phyloP scores from a whole-genome alignment of 2,329 filamentous ascomycete species.

The Geosmithia morbida region DNA sequence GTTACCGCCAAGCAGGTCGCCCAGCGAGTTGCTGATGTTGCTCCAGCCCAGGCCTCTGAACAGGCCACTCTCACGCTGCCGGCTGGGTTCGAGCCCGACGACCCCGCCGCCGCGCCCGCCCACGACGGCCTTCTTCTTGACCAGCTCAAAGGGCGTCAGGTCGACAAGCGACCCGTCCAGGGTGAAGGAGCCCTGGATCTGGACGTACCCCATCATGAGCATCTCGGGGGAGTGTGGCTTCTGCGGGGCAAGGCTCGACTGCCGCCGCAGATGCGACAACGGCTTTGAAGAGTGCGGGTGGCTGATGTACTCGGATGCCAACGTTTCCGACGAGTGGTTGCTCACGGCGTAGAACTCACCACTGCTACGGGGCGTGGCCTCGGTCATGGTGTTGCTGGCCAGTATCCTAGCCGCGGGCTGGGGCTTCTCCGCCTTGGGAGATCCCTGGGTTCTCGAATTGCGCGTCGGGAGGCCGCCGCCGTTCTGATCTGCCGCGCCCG shows the following conservation, averaged over 20 bases:
- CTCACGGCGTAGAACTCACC: slow-evolving; percentile 91
- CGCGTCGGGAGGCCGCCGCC: slow-evolving; percentile 24
- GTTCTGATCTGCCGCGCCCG: slow-evolving; percentile 19
- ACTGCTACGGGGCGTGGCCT: slow-evolving; percentile 75
- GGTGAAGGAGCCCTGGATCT: slow-evolving; percentile 83
- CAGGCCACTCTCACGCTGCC: slow-evolving; percentile 64
- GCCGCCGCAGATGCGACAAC: slow-evolving; percentile 30
- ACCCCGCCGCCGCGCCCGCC: slow-evolving; percentile 80
- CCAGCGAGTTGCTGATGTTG: slow-evolving; percentile 73
- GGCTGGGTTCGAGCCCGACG: slow-evolving; percentile 60
- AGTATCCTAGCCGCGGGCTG: slow-evolving; percentile 52
- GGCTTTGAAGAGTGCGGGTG: slow-evolving; percentile 24
- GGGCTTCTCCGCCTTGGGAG: background rate
- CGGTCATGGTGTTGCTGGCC: slow-evolving; percentile 58
- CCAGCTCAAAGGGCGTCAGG: slow-evolving; percentile 80
- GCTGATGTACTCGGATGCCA: slow-evolving; percentile 75
- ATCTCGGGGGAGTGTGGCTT: slow-evolving; percentile 50
- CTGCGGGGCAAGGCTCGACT: slow-evolving; percentile 25
- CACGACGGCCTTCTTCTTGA: slow-evolving; percentile 86
- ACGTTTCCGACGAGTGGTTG: slow-evolving; percentile 87
- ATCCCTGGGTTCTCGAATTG: background rate
- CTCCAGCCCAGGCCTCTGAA: slow-evolving; percentile 80
- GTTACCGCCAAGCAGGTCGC: slow-evolving; percentile 70
- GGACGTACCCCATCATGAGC: slow-evolving; percentile 95
- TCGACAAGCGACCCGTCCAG: slow-evolving; percentile 86